These are phyloP conservation scores for Galium porrigens DNA, from an alignment of 305 asterid genomes.

Conservation along the genomic window DNA sequence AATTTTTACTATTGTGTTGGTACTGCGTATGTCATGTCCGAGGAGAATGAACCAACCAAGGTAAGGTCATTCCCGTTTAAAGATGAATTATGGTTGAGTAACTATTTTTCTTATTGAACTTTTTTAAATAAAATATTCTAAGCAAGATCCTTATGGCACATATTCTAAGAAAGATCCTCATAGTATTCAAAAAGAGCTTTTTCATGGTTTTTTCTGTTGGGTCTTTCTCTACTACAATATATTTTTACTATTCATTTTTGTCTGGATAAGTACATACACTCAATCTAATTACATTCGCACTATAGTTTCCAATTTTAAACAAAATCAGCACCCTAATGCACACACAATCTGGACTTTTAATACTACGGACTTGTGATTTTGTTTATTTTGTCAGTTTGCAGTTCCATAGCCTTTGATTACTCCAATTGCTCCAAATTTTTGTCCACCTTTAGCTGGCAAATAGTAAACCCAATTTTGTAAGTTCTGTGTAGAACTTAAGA, in stretches of 20 bases:
- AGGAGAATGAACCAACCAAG: constrained; percentile 79
- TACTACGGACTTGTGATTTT: not conserved
- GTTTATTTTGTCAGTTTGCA: not conserved
- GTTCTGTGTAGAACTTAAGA: not conserved
- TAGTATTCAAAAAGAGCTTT: not conserved
- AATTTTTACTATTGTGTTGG: constrained; percentile 84
- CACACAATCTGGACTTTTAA: not conserved
- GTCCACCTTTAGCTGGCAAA: not conserved
- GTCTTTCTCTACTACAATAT: not conserved
- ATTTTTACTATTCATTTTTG: not conserved
- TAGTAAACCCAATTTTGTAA: not conserved
- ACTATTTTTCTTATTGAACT: not conserved
- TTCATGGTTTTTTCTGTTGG: not conserved
- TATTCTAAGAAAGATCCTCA: not conserved
- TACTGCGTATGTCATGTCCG: constrained; percentile 68
- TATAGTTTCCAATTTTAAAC: not conserved
- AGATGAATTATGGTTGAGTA: not conserved
- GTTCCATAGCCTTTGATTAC: not conserved
- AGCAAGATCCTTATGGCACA: not conserved
- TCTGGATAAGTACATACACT: not conserved
- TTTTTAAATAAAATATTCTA: not conserved
- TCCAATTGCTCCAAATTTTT: not conserved
- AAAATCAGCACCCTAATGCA: not conserved
- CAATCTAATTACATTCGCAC: not conserved
- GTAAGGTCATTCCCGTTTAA: constrained; percentile 18